Conservation (phyloP, 2,329 filamentous ascomycete species). For the Emmonsiellopsis sp. region DNA sequence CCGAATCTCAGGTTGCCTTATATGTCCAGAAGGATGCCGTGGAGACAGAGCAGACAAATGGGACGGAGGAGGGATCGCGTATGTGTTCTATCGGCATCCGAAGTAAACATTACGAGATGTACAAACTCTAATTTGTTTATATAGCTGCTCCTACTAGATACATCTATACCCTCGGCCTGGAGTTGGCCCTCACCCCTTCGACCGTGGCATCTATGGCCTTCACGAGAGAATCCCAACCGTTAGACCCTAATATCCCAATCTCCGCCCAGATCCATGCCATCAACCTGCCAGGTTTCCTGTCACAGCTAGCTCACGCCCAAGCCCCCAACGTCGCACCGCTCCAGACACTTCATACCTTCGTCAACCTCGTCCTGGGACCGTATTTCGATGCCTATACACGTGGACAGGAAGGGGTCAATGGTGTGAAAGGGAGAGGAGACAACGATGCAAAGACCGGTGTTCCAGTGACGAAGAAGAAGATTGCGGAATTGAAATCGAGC, state of each 20-base stretch:
- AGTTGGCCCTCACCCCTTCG: conserved; percentile 63
- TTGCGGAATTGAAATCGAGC: conserved; percentile 86
- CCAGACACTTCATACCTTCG: conserved; percentile 82
- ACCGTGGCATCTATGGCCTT: conserved; percentile 83
- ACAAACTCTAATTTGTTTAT: neutral
- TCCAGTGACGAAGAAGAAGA: conserved; percentile 92
- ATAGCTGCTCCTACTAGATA: conserved; percentile 40
- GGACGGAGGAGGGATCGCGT: conserved; percentile 31
- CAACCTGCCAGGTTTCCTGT: conserved; percentile 75
- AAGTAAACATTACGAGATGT: neutral
- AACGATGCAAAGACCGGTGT: conserved; percentile 89
- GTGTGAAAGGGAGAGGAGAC: conserved; percentile 64
- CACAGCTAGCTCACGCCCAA: conserved; percentile 58
- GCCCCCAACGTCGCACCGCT: conserved; percentile 66
- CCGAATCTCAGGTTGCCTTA: conserved; percentile 75
- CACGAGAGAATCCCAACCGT: conserved; percentile 78
- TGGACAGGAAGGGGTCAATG: conserved; percentile 58
- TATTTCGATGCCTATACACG: conserved; percentile 97
- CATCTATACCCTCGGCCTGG: conserved; percentile 69
- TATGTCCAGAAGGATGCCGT: conserved; percentile 67
- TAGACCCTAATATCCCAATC: conserved; percentile 74
- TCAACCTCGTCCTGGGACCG: conserved; percentile 84
- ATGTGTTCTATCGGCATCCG: conserved; percentile 13
- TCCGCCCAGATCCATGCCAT: conserved; percentile 85
- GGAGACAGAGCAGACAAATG: conserved; percentile 39